phyloP scores from a whole-genome alignment of 768 basidiomycete species.

The Agrocybe pediades region DNA sequence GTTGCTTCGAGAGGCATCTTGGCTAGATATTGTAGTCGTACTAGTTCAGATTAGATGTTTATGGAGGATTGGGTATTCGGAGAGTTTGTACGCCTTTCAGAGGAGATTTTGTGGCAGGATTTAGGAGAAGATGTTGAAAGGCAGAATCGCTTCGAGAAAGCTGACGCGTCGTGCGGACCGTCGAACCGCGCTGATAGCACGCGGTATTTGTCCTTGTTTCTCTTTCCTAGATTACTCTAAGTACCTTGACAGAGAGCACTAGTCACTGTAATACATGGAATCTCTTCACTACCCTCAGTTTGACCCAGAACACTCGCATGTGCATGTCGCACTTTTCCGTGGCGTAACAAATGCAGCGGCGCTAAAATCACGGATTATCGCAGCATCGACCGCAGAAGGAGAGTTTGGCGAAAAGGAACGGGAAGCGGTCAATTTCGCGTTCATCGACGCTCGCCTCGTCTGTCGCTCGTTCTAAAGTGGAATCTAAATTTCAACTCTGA shows the following conservation, averaged over 20 bases:
- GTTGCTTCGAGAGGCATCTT: constrained; percentile 97
- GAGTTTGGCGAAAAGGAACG: constrained; percentile 67
- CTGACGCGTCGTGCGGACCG: background rate
- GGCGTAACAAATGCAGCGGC: constrained; percentile 63
- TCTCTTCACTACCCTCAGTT: constrained; percentile 58
- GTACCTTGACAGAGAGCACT: too few species aligned
- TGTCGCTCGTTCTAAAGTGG: constrained; percentile 26
- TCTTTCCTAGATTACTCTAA: too few species aligned
- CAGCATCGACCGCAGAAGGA: constrained; percentile 63
- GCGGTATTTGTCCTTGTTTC: background rate
- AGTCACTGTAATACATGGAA: constrained; percentile 60
- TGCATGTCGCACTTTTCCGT: constrained; percentile 63
- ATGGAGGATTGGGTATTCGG: too few species aligned
- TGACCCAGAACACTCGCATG: constrained; percentile 36
- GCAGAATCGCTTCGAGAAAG: background rate
- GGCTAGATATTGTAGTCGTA: constrained; percentile 15
- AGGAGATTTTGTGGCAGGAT: background rate
- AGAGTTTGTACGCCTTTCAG: background rate
- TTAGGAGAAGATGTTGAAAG: background rate
- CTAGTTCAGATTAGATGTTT: too few species aligned
- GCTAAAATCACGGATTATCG: constrained; percentile 68
- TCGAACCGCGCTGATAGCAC: background rate
- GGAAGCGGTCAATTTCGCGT: constrained; percentile 85
- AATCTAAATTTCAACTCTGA: constrained; percentile 4
- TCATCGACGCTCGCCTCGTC: constrained; percentile 85